A percentile compares a stretch with the other conserved stretches of the same genome.
Conservation (phyloP, 164 flowering plant genomes). For the Santalum album region DNA sequence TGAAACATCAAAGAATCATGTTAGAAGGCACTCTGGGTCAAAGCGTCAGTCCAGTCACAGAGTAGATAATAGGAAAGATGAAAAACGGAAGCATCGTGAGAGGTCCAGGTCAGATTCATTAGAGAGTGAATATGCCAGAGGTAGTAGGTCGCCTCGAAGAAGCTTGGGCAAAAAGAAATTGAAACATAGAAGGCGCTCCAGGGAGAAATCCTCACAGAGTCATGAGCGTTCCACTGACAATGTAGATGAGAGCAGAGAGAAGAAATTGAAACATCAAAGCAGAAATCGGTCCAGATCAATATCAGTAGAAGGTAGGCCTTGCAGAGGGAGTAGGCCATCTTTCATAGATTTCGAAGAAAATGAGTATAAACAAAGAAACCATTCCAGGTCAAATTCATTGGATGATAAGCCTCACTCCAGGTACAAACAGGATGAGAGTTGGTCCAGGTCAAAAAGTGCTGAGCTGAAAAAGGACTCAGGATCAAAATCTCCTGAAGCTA, state of each 20-base stretch:
- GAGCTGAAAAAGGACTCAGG: constrained; percentile 29
- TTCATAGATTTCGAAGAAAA: not conserved
- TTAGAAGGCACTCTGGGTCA: too few relatives aligned
- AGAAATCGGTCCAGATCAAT: constrained; percentile 20
- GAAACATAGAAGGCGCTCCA: too few relatives aligned
- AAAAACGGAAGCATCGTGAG: too few relatives aligned
- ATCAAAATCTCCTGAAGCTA: constrained; percentile 30
- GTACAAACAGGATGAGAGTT: constrained; percentile 6
- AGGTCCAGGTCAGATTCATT: too few relatives aligned
- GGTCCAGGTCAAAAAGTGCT: constrained; percentile 16
- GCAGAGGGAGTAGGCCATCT: constrained; percentile 7
- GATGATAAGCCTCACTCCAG: constrained; percentile 12
- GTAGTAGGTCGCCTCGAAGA: too few relatives aligned
- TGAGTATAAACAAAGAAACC: not conserved
- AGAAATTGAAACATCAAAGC: not conserved
- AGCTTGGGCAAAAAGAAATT: too few relatives aligned
- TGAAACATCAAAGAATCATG: too few relatives aligned
- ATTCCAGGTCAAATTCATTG: constrained; percentile 21
- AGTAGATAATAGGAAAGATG: too few relatives aligned
- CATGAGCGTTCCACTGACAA: constrained; percentile 1
- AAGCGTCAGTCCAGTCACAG: too few relatives aligned
- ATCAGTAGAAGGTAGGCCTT: constrained; percentile 11
- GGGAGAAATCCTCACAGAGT: too few relatives aligned
- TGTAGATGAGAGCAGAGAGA: not conserved
- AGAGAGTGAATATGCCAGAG: too few relatives aligned